A percentile compares a stretch with the other conserved stretches of the same genome.
These are phyloP conservation scores for Trypanosoma melophagium DNA, from an alignment of 208 protist species.

Conservation along the genomic window DNA sequence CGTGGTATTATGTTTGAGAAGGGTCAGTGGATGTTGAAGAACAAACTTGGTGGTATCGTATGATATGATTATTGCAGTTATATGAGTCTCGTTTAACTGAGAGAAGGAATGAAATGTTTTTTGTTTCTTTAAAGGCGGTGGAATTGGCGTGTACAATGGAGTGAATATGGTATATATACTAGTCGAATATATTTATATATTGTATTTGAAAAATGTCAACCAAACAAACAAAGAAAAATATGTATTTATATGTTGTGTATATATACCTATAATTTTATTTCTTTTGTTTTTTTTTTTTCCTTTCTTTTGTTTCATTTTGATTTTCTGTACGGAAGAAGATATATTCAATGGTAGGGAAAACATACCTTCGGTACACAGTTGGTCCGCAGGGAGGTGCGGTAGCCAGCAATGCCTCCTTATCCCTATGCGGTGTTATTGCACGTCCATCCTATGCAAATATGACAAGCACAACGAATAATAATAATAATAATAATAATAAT, in stretches of 20 bases:
- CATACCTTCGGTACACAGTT: conserved; percentile 83
- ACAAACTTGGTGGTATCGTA: conserved; percentile 79
- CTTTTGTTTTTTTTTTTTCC: conserved; percentile 22
- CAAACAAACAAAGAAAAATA: too few species aligned
- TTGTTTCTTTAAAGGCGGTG: neutral
- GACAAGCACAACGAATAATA: neutral
- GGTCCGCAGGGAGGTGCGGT: conserved; percentile 77
- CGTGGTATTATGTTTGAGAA: conserved; percentile 91
- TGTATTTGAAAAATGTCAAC: neutral
- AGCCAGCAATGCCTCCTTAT: conserved; percentile 64
- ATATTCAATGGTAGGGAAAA: conserved; percentile 80
- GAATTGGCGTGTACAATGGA: too few species aligned
- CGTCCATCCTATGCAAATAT: conserved; percentile 34
- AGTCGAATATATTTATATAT: neutral
- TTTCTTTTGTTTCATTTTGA: conserved; percentile 11
- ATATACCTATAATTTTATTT: neutral
- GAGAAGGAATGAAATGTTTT: conserved; percentile 1
- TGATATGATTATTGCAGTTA: conserved; percentile 20
- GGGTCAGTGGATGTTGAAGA: conserved; percentile 77
- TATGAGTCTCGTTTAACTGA: neutral
- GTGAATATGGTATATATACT: too few species aligned
- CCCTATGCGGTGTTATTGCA: conserved; percentile 45
- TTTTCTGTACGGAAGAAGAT: neutral
- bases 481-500: conserved; percentile 8
- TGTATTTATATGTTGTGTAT: conserved; percentile 2